Evolutionary conservation across 768 basidiomycete genomes (phyloP).

Genomic region (Lentinula sp.): DNA sequence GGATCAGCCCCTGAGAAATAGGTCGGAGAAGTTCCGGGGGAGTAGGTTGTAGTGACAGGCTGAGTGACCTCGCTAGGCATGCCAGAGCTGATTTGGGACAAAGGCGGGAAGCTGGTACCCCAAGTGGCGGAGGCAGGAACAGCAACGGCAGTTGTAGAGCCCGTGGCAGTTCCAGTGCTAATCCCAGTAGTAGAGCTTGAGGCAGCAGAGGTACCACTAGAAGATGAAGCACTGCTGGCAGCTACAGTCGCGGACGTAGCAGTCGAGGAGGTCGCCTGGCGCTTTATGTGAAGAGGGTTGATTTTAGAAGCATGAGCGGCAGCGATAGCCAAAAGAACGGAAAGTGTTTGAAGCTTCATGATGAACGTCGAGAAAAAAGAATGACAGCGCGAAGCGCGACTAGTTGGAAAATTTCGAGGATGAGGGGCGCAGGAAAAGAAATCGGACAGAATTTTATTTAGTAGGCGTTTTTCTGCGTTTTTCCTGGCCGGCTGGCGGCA

Average conservation of each 20-base stretch:
- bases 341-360: slow-evolving; percentile 41
- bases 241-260: slow-evolving; percentile 9
- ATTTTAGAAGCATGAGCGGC: slow-evolving; percentile 26
- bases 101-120: slow-evolving; percentile 36
- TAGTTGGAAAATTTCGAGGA: slow-evolving; percentile 6
- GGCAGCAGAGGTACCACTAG: slow-evolving; percentile 9
- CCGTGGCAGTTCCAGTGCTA: not conserved
- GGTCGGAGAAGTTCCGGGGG: slow-evolving; percentile 56
- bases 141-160: slow-evolving; percentile 11
- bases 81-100: slow-evolving; percentile 54
- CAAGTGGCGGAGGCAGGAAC: slow-evolving; percentile 7
- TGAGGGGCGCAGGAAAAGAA: not conserved
- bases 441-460: not conserved
- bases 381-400: slow-evolving; percentile 10
- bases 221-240: slow-evolving; percentile 7
- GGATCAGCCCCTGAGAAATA: slow-evolving; percentile 53
- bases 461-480: not conserved
- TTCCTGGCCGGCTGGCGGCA: not conserved
- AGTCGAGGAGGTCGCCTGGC: slow-evolving; percentile 26
- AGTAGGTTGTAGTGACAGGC: slow-evolving; percentile 44
- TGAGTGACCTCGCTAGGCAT: slow-evolving; percentile 51
- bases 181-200: slow-evolving; percentile 7
- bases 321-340: slow-evolving; percentile 40
- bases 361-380: slow-evolving; percentile 16
- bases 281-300: slow-evolving; percentile 29